Evolutionary conservation across 179 eudicot species (phyloP), one percentile per base, ranked within the genome.

Genomic region (Beta macrorhiza): DNA sequence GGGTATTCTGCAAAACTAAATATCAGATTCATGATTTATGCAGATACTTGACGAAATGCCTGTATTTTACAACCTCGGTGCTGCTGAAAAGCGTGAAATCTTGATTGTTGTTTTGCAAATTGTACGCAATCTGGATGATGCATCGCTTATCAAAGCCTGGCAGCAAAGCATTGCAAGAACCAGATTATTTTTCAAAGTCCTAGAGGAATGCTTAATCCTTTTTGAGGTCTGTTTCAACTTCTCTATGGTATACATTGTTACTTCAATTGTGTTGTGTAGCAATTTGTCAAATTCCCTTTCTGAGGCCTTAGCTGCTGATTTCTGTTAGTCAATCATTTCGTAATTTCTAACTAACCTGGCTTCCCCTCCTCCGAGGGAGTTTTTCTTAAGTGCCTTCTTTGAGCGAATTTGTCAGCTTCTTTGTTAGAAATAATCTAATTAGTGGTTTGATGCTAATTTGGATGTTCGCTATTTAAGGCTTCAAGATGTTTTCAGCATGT

Each of bases 21-120:
- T 11, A 14, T 72, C 49, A 59, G 45, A 11, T 57, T 53, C 59
- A 16, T 44, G 29, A 62, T 84, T 16, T 57, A 5, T 87, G 90
- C 97, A 97, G 99, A 93, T 97, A 81, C 94, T 97, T 71, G 99
- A 97, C 82, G 99, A 97, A 86, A 97, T 97, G 99, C 99, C 99
- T 19, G 98, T 97, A 72, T 97, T 97, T 83, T 94, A 97, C 88
- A 97, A 97, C 84, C 93, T 97, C 76, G 91, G 87, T 87, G 88
- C 97, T 74, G 87, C 89, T 82, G 98, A 97, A 79, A 97, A 97
- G 85, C 97, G 98, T 83, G 99, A 97, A 87, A 93, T 94, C 79
- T 83, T 94, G 87, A 90, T 94, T 68, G 93, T 91, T 75, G 84
- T 92, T 82, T 86, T 97, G 88, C 97, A 97, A 94, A 93, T 97